These are phyloP conservation scores for Neoboletus brunneissimus DNA, from an alignment of 768 basidiomycete genomes.

Conservation along the genomic window DNA sequence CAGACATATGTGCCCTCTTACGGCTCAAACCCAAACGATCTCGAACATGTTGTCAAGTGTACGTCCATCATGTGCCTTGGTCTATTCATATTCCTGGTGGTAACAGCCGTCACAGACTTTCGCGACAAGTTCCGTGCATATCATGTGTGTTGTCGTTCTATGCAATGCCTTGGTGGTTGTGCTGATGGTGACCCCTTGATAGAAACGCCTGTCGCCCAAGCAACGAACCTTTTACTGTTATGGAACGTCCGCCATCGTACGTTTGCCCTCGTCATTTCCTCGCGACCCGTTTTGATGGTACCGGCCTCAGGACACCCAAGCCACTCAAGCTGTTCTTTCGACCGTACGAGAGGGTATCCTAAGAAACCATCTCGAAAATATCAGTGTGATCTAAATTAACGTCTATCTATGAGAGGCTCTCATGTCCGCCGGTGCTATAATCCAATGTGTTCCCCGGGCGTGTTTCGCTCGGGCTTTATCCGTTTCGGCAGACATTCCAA, in stretches of 20 bases:
- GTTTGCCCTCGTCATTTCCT: constrained; percentile 22
- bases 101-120: constrained; percentile 46
- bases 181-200: constrained; percentile 1
- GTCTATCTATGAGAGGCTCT: background rate
- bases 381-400: constrained; percentile 27
- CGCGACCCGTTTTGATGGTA: background rate
- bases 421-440: background rate
- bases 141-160: constrained; percentile 43
- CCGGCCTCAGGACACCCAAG: constrained; percentile 34
- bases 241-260: constrained; percentile 67
- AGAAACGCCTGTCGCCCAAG: constrained; percentile 58
- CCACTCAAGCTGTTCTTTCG: constrained; percentile 37
- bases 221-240: constrained; percentile 63
- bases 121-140: constrained; percentile 63
- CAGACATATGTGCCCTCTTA: constrained; percentile 62
- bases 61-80: constrained; percentile 21
- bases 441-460: background rate
- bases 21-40: constrained; percentile 55
- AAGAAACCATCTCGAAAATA: constrained; percentile 30
- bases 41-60: constrained; percentile 62
- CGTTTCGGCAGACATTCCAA: no score
- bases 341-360: constrained; percentile 45
- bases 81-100: background rate
- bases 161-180: background rate
- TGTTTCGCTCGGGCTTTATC: background rate